phyloP scores from a whole-genome alignment of 2,329 filamentous ascomycete species.

The Cytospora chrysosperma region DNA sequence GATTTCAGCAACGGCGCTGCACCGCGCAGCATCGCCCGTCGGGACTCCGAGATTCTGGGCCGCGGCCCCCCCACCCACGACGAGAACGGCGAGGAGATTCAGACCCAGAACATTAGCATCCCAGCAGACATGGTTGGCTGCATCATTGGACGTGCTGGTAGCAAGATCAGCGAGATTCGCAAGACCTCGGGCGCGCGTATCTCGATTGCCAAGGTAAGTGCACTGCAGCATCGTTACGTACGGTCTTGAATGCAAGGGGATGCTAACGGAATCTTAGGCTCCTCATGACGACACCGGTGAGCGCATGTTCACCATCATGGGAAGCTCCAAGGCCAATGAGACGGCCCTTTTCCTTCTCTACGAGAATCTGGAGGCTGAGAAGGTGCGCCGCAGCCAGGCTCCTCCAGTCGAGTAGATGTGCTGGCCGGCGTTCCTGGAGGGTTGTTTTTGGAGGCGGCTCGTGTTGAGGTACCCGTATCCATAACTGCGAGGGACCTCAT shows the following conservation, averaged over 20 bases:
- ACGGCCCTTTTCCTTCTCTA: conserved; percentile 94
- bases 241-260: neutral
- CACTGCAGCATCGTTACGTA: neutral
- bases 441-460: conserved; percentile 19
- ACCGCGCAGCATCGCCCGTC: conserved; percentile 68
- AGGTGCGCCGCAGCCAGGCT: conserved; percentile 92
- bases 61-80: conserved; percentile 86
- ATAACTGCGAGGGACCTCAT: conserved; percentile 31
- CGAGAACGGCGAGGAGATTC: conserved; percentile 95
- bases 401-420: conserved; percentile 50
- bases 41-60: conserved; percentile 76
- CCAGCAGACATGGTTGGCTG: conserved; percentile 99
- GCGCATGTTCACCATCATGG: conserved; percentile 99
- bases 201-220: conserved; percentile 82
- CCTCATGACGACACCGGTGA: conserved; percentile 97
- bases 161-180: conserved; percentile 98
- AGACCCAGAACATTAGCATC: conserved; percentile 99
- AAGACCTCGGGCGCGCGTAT: conserved; percentile 96
- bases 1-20: conserved; percentile 84
- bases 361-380: conserved; percentile 98
- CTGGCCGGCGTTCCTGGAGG: conserved; percentile 22
- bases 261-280: conserved; percentile 47
- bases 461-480: conserved; percentile 27
- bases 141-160: conserved; percentile 93
- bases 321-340: conserved; percentile 89